Base-by-base conservation (phyloP, 106 monocot species). In the Cymbidium sinense region DNA sequence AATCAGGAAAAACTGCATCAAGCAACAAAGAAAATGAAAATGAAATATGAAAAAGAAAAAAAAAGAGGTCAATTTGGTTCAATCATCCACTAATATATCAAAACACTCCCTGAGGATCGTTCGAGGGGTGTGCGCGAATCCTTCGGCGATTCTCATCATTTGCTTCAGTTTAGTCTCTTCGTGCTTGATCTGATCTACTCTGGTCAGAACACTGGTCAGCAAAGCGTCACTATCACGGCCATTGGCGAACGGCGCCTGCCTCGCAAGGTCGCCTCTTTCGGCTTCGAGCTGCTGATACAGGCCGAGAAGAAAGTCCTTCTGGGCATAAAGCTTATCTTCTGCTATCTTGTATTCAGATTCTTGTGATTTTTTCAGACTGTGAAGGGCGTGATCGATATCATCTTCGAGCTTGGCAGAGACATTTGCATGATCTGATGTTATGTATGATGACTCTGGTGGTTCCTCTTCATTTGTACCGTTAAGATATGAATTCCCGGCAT, bases 101-200 rank as follows among this genome's bases (percentile, higher is more conserved):
- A 88, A 95, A 25, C 82, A 50, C 17, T 84, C 72, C 35, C 39
- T 77, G 3, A 86, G 37, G 25, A 88, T 41, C 18, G 64, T 54
- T 77, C 80, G 78, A 7, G 84, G 76, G 2, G 74, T 77, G 55
- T 39, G 70, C 27, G 83, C 86, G 77, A 90, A 92, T 43, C 87
- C 89, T 34, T 81, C 77, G 7, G 84, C 81, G 76, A 88, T 77
- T 70, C 77, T 80, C 86, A 92, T 64, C 95, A 95, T 95, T 10
- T 78, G n/a, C 47, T 64, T 39, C 2, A 95, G 76, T 79, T 87
- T 95, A 10, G 64, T 70, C 34, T 95, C 92, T 79, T 95, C 95
- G 0, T 64, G 62, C 74, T 78, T 88, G 70, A 95, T 89, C 75
- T 88, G 81, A 70, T 89, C 88, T 51, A 89, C 81, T 74, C 81